Evolutionary conservation across 192 early-diverging fungal species (phyloP).

Genomic region (Coemansia furcata): DNA sequence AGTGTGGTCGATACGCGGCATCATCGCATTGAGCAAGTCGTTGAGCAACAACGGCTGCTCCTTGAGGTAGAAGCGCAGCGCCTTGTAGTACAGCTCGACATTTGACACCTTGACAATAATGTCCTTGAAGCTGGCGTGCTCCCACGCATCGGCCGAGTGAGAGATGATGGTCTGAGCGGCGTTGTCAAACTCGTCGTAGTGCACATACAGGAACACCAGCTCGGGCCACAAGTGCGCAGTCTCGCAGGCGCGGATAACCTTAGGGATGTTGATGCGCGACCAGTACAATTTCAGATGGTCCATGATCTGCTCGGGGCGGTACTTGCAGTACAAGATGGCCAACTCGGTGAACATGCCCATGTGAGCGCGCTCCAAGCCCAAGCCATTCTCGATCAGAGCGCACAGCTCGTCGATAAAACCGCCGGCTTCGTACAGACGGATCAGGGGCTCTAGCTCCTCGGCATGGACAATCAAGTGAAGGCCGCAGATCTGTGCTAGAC

Average conservation of each 20-base stretch:
- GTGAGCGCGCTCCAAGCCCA: conserved; percentile 96
- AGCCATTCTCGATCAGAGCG: conserved; percentile 84
- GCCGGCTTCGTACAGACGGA: conserved; percentile 80
- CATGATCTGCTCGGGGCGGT: conserved; percentile 92
- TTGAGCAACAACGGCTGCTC: conserved; percentile 94
- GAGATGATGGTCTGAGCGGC: conserved; percentile 94
- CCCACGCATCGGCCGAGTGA: conserved; percentile 94
- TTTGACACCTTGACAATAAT: conserved; percentile 96
- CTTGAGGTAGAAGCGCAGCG: conserved; percentile 92
- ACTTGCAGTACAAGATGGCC: conserved; percentile 96
- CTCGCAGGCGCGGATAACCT: conserved; percentile 95
- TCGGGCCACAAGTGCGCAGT: conserved; percentile 94
- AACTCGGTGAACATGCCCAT: conserved; percentile 99
- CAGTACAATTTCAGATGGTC: conserved; percentile 97
- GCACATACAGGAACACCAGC: conserved; percentile 96
- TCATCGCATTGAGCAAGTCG: conserved; percentile 86
- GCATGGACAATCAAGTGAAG: conserved; percentile 95
- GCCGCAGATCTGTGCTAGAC: conserved; percentile 97
- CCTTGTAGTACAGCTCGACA: conserved; percentile 98
- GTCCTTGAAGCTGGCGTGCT: conserved; percentile 96
- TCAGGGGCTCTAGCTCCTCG: conserved; percentile 91
- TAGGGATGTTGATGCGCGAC: conserved; percentile 98
- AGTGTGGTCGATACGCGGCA: conserved; percentile 92
- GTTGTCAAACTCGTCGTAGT: conserved; percentile 99
- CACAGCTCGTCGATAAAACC: conserved; percentile 94